Percentiles rank a stretch among this genome's conserved stretches.
Evolutionary conservation across 805 yeast genomes (phyloP).

Genomic region (Candida krabiensis): DNA sequence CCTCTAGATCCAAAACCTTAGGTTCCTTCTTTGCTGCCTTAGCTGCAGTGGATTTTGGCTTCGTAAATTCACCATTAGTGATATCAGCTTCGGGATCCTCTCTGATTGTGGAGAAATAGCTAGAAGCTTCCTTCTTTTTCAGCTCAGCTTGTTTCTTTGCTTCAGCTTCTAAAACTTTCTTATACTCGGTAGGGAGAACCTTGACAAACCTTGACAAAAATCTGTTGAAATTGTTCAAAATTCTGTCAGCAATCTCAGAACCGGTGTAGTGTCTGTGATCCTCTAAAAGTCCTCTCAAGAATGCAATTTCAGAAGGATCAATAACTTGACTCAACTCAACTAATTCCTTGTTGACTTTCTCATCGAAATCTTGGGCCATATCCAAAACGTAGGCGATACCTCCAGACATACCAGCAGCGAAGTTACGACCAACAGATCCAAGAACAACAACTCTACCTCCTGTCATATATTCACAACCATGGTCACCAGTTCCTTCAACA

Average conservation of each 20-base stretch:
- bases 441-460: constrained; percentile 97
- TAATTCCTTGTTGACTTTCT: constrained; percentile 75
- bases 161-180: constrained; percentile 81
- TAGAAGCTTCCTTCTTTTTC: constrained; percentile 62
- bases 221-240: constrained; percentile 85
- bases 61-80: constrained; percentile 82
- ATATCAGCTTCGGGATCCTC: constrained; percentile 85
- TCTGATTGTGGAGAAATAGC: constrained; percentile 66
- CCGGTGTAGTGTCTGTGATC: constrained; percentile 95
- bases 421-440: constrained; percentile 88
- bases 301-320: constrained; percentile 92
- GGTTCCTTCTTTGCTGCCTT: constrained; percentile 58
- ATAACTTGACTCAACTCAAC: constrained; percentile 75
- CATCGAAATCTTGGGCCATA: constrained; percentile 87
- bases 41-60: constrained; percentile 37
- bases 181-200: constrained; percentile 90
- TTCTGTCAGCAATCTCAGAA: constrained; percentile 83
- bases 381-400: constrained; percentile 97
- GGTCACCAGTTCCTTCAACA: constrained; percentile 96
- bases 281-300: constrained; percentile 87
- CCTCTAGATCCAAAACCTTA: constrained; percentile 85
- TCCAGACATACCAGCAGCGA: constrained; percentile 99
- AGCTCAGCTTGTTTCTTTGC: constrained; percentile 62
- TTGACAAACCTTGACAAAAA: constrained; percentile 86
- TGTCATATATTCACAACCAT: constrained; percentile 99